These are phyloP conservation scores for Neurospora tetrasperma DNA, from an alignment of 495 filamentous ascomycete species.

Conservation along the genomic window DNA sequence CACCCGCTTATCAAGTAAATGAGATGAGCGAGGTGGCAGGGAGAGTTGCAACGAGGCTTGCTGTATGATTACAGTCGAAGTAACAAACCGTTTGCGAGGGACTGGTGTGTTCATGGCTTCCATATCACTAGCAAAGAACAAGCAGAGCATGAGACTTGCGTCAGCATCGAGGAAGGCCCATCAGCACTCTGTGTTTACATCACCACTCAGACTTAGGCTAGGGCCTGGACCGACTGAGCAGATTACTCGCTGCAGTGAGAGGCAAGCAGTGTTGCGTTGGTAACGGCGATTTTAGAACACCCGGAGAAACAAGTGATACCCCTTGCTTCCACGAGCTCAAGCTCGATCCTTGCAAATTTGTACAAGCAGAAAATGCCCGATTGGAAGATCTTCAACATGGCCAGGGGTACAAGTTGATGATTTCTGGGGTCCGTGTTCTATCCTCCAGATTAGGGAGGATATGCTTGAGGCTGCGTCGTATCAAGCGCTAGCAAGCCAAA, in stretches of 20 bases:
- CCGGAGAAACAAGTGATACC: not conserved
- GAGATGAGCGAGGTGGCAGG: not conserved
- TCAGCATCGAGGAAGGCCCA: not conserved
- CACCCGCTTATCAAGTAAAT: not conserved
- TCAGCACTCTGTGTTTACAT: not conserved
- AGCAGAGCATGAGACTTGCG: not conserved
- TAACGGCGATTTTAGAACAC: not conserved
- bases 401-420: not conserved
- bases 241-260: not conserved
- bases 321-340: not conserved
- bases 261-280: not conserved
- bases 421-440: not conserved
- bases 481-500: not conserved
- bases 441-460: not conserved
- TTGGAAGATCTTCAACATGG: not conserved
- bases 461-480: not conserved
- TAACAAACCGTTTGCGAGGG: not conserved
- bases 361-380: not conserved
- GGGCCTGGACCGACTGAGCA: not conserved
- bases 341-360: not conserved
- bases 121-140: not conserved
- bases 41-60: not conserved
- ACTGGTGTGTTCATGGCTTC: not conserved
- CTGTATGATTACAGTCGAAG: not conserved
- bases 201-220: not conserved